phyloP scores from a whole-genome alignment of 805 yeast species.

The Candida arabinofermentans region DNA sequence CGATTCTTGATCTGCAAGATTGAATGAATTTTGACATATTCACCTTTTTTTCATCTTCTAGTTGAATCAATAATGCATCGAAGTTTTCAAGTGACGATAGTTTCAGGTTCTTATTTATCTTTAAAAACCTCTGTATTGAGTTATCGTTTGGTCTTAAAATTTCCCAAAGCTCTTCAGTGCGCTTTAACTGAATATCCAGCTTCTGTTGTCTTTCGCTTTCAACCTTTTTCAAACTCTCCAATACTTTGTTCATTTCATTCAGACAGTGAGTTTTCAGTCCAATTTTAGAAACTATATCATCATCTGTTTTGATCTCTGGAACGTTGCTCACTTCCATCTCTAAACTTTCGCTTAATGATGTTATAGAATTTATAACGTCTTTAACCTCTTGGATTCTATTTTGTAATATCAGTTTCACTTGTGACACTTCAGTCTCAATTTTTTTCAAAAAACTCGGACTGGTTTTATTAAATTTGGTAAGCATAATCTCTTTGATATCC shows the following conservation, averaged over 20 bases:
- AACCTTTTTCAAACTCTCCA: slow-evolving; percentile 24
- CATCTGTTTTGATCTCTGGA: slow-evolving; percentile 10
- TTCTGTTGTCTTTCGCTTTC: slow-evolving; percentile 35
- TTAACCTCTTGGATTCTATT: slow-evolving; percentile 19
- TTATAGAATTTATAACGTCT: slow-evolving; percentile 5
- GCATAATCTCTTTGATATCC: slow-evolving; percentile 23
- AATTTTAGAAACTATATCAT: slow-evolving; percentile 17
- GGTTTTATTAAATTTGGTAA: slow-evolving; percentile 25
- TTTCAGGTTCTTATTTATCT: slow-evolving; percentile 44
- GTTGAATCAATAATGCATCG: slow-evolving; percentile 50
- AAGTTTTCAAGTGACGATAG: slow-evolving; percentile 45
- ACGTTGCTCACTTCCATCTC: slow-evolving; percentile 8
- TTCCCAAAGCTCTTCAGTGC: slow-evolving; percentile 41
- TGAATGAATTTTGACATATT: slow-evolving; percentile 65
- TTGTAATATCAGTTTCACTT: slow-evolving; percentile 22
- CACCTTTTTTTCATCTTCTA: slow-evolving; percentile 56
- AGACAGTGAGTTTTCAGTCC: slow-evolving; percentile 21
- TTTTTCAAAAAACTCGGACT: slow-evolving; percentile 22
- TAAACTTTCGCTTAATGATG: slow-evolving; percentile 7
- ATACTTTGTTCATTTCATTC: slow-evolving; percentile 10
- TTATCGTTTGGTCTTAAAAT: slow-evolving; percentile 35
- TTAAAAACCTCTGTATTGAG: slow-evolving; percentile 33
- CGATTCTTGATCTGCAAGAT: slow-evolving; percentile 57
- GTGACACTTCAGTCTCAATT: slow-evolving; percentile 27
- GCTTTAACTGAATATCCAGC: slow-evolving; percentile 30